Conservation (phyloP, 2,329 filamentous ascomycete species). For the Talaromyces sp. region DNA sequence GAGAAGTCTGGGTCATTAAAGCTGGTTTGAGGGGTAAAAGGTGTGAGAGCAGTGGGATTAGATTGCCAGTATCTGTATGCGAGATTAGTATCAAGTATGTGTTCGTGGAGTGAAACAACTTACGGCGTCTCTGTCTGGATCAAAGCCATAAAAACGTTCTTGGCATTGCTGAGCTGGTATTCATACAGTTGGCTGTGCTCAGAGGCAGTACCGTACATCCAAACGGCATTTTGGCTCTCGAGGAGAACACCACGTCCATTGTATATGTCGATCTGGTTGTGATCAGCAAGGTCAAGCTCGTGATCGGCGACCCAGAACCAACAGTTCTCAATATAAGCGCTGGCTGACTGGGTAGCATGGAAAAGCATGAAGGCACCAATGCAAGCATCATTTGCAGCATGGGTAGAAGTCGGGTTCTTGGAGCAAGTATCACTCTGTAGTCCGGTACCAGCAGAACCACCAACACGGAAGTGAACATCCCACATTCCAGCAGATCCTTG, state of each 20-base stretch:
- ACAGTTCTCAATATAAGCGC: slow-evolving; percentile 79
- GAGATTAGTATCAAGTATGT: background rate
- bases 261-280: slow-evolving; percentile 70
- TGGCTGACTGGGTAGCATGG: slow-evolving; percentile 54
- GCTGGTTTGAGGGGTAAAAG: slow-evolving; percentile 34
- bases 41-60: slow-evolving; percentile 67
- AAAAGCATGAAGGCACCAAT: slow-evolving; percentile 67
- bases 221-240: slow-evolving; percentile 73
- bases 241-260: slow-evolving; percentile 81
- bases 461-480: slow-evolving; percentile 94
- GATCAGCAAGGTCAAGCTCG: slow-evolving; percentile 71
- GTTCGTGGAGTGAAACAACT: slow-evolving; percentile 18
- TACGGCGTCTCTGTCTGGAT: slow-evolving; percentile 90
- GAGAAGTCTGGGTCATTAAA: slow-evolving; percentile 63
- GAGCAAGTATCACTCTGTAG: slow-evolving; percentile 75
- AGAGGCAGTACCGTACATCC: slow-evolving; percentile 72
- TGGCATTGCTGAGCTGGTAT: slow-evolving; percentile 76
- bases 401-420: slow-evolving; percentile 67
- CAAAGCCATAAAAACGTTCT: slow-evolving; percentile 74
- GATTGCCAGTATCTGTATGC: slow-evolving; percentile 64
- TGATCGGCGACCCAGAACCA: slow-evolving; percentile 93
- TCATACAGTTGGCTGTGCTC: slow-evolving; percentile 66
- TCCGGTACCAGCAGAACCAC: slow-evolving; percentile 77
- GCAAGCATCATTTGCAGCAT: slow-evolving; percentile 61
- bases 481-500: slow-evolving; percentile 77